Base-by-base conservation (phyloP, 2,329 filamentous ascomycete genomes). In the Chaetoscypha palmicola region DNA sequence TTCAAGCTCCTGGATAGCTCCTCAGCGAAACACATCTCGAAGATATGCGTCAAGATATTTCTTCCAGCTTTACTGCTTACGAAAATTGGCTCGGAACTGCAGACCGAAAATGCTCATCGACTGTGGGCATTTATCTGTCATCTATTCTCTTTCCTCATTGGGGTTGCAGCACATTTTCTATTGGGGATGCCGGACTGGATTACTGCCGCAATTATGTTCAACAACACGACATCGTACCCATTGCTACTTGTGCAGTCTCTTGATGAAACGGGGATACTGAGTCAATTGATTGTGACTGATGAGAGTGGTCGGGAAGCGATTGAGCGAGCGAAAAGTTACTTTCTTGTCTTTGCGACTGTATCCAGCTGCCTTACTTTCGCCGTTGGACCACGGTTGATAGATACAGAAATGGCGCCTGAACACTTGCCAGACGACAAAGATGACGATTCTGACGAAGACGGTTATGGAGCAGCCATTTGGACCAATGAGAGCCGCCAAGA, bases 311-410 rank as follows among this genome's bases (percentile, higher is more conserved):
- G 62, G 2, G 64, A 65, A 2, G 76, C 75, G 0, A 65, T 83
- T 10, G 69, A 74, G 41, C 67, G 79, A 8, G 78, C 78, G 5
- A 77, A 81, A 56, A 76, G 74, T 11, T 84, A 81, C 59, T 82
- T 84, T 55, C 63, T 84, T 3, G 72, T 84, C 46, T 82, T 79
- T 50, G 72, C 79, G 3, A 81, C 81, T 43, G 67, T 83, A 8
- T 73, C 71, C 32, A 81, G 79, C 54, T 76, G 72, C 41, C 62
- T 83, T 46, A 83, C 79, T 0, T 84, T 83, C 58, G 76, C 76
- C 0, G 64, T 83, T 2, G 80, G 79, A 0, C 79, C 79, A 1
- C 65, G 70, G 10, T 64, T 83, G 30, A 68, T 83, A 36, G 72
- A 75, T 50, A 61, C 58, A 0, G 65, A 67, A 44, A 57, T 66